Evolutionary conservation across 352 stramenopile genomes (phyloP).

Genomic region (Globisporangium viniferum): DNA sequence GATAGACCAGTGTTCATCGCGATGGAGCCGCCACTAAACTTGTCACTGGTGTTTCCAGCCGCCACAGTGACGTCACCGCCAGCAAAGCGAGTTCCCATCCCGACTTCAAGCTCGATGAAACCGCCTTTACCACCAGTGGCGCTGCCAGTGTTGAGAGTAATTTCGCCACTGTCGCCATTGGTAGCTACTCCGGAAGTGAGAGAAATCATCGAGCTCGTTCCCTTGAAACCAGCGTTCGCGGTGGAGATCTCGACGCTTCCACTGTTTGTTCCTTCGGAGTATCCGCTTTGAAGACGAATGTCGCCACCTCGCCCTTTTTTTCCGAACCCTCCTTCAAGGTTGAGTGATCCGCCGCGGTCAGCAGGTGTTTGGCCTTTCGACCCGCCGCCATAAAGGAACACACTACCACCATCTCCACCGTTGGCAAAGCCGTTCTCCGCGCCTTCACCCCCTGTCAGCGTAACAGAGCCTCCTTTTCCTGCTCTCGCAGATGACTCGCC

Average conservation of each 20-base stretch:
- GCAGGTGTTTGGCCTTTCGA: slow-evolving; percentile 60
- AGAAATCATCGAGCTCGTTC: slow-evolving; percentile 42
- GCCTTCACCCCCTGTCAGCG: slow-evolving; percentile 60
- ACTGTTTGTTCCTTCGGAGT: slow-evolving; percentile 49
- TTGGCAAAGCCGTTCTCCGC: slow-evolving; percentile 58
- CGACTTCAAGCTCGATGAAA: slow-evolving; percentile 50
- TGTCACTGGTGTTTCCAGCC: slow-evolving; percentile 67
- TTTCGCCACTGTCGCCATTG: slow-evolving; percentile 56
- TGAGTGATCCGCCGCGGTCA: slow-evolving; percentile 72
- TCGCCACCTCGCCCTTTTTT: slow-evolving; percentile 53
- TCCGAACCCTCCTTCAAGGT: slow-evolving; percentile 69
- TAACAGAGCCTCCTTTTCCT: slow-evolving; percentile 44
- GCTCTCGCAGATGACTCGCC: slow-evolving; percentile 45
- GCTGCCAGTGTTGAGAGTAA: slow-evolving; percentile 53
- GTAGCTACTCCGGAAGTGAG: slow-evolving; percentile 61
- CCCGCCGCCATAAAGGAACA: slow-evolving; percentile 80
- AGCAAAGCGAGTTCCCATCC: slow-evolving; percentile 43
- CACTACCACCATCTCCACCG: slow-evolving; percentile 84
- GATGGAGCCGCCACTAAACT: slow-evolving; percentile 49
- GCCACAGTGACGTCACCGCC: slow-evolving; percentile 60
- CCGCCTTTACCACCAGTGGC: slow-evolving; percentile 55
- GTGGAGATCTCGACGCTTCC: slow-evolving; percentile 48
- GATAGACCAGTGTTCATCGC: slow-evolving; percentile 57
- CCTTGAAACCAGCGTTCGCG: slow-evolving; percentile 53
- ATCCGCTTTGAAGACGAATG: slow-evolving; percentile 46